These are phyloP conservation scores for Paradendryphiella salina DNA, from an alignment of 2,329 filamentous ascomycete genomes.

Conservation along the genomic window DNA sequence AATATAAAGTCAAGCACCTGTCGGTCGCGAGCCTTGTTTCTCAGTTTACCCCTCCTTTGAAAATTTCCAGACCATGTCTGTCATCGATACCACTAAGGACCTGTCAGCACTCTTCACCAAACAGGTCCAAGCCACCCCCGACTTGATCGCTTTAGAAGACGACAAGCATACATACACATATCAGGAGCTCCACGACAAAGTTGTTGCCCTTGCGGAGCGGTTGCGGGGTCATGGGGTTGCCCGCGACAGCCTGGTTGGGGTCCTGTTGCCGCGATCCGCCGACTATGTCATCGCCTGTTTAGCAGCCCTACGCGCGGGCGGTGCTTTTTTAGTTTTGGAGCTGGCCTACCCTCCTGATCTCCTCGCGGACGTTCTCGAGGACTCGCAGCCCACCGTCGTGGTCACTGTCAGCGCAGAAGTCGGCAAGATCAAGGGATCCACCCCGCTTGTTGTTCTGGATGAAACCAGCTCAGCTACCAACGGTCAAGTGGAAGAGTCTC, in stretches of 20 bases:
- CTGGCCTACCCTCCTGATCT: constrained; percentile 75
- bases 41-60: constrained; percentile 11
- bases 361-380: constrained; percentile 74
- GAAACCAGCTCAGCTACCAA: constrained; percentile 38
- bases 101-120: constrained; percentile 70
- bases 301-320: constrained; percentile 75
- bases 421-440: constrained; percentile 64
- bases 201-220: constrained; percentile 64
- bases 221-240: constrained; percentile 70
- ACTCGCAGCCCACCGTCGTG: constrained; percentile 71
- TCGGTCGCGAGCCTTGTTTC: constrained; percentile 1
- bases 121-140: constrained; percentile 69
- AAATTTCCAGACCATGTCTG: constrained; percentile 55
- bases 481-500: constrained; percentile 48
- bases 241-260: constrained; percentile 73
- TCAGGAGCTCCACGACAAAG: constrained; percentile 69
- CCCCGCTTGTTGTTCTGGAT: constrained; percentile 69
- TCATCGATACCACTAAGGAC: constrained; percentile 73
- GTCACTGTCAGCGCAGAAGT: constrained; percentile 69
- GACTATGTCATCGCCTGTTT: constrained; percentile 79
- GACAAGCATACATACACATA: constrained; percentile 70
- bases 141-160: constrained; percentile 73
- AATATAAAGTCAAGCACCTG: constrained; percentile 27
- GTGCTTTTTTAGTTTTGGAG: constrained; percentile 79
- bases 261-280: constrained; percentile 73